phyloP scores from a whole-genome alignment of 345 rosid species.

The Salix udensis region DNA sequence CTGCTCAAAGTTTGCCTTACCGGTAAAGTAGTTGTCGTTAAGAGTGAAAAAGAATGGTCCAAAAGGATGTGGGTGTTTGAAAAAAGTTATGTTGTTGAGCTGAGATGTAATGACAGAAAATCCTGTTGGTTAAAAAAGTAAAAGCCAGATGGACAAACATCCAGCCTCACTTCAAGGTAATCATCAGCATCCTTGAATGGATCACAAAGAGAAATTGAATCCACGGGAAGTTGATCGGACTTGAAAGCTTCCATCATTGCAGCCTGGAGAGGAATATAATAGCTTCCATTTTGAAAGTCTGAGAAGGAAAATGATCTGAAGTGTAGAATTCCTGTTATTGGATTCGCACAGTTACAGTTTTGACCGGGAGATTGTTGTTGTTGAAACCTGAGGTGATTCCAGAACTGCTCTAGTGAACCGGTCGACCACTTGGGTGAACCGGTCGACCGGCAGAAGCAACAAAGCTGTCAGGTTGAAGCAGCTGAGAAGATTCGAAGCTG shows the following conservation, averaged over 20 bases:
- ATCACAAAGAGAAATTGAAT: not conserved
- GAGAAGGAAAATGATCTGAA: not conserved
- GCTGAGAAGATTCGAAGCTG: too few relatives aligned
- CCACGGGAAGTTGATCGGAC: not conserved
- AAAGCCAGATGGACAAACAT: constrained; percentile 1
- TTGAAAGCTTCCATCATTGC: not conserved
- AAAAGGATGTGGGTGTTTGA: not conserved
- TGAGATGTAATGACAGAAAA: not conserved
- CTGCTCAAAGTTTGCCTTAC: not conserved
- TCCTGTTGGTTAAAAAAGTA: not conserved
- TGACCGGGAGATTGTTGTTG: not conserved
- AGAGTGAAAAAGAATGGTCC: not conserved
- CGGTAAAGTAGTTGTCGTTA: not conserved
- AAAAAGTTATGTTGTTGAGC: not conserved
- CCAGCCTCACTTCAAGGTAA: not conserved
- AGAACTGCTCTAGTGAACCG: too few relatives aligned
- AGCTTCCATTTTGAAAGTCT: not conserved
- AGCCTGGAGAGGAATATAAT: not conserved
- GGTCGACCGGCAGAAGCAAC: too few relatives aligned
- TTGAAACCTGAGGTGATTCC: too few relatives aligned
- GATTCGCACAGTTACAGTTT: constrained; percentile 6
- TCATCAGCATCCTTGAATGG: not conserved
- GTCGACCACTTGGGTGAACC: too few relatives aligned
- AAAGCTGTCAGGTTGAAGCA: too few relatives aligned
- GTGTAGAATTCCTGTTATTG: not conserved